Base-by-base conservation (phyloP, 2,329 filamentous ascomycete species). In the Beauveria brongniartii region DNA sequence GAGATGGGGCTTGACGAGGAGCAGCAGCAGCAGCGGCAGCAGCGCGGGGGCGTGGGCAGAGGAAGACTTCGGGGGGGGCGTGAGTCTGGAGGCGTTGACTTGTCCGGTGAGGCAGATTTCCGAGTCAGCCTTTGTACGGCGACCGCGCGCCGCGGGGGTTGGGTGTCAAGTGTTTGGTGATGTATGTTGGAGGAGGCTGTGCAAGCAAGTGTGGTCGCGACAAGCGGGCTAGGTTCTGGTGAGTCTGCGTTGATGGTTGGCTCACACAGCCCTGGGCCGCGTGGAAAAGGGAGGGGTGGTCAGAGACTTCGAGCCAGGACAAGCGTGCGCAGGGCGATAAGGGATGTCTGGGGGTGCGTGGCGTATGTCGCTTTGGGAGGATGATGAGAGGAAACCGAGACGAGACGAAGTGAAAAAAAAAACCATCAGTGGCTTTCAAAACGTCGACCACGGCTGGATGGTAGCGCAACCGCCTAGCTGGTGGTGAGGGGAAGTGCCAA, bases 51-150 rank as follows among this genome's bases (percentile, higher is more conserved):
- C 18, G 55, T 51, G 55, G 9, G 34, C n/a, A 51, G 34, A 51
- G 55, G 12, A 22, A 51, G 24, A 43, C 8, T n/a, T 24, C 5
- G 30, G 14, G n/a, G 55, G 34, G 58, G 47, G 50, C 7, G 58
- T 55, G 51, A 44, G 51, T 37, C 28, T 46, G 50, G 9, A 54
- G 30, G 43, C 30, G 43, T 41, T 50, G 48, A 51, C 41, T 55
- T 53, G 58, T 61, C 7, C 12, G 40, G 41, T 60, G 58, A 61
- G 77, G 78, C 77, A 79, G 75, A 76, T 70, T 75, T 63, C 67
- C 68, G 67, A 77, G 73, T 78, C 75, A 77, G 76, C 76, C 76
- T 77, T 73, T 71, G 66, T 67, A 70, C 72, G 71, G 69, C 67
- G 74, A 74, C 73, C 73, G 76, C 69, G 67, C 71, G 70, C 68